phyloP scores from a whole-genome alignment of 2,329 filamentous ascomycete genomes.

The Atkinsonella texensis region DNA sequence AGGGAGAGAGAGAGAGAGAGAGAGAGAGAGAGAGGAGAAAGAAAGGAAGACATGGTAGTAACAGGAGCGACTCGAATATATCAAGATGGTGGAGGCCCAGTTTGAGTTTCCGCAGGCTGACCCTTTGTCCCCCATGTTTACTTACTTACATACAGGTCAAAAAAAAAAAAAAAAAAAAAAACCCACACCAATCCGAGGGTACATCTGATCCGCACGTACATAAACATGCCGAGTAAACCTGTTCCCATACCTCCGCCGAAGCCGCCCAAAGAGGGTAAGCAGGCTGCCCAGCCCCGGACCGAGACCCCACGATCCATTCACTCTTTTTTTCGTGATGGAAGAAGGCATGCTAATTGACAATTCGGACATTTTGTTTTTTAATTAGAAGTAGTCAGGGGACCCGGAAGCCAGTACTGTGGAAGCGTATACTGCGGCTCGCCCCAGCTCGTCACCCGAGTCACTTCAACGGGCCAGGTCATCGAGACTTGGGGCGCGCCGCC shows the following conservation, averaged over 20 bases:
- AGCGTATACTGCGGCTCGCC: slow-evolving; percentile 8
- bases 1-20: not conserved
- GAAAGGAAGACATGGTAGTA: not conserved
- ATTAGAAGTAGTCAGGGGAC: not conserved
- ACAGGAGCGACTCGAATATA: not conserved
- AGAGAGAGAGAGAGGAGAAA: not conserved
- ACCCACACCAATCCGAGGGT: not conserved
- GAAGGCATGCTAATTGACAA: not conserved
- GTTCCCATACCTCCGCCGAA: slow-evolving; percentile 4
- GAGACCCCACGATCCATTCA: too few relatives aligned
- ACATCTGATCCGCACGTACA: not conserved
- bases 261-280: slow-evolving; percentile 1
- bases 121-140: not conserved
- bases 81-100: not conserved
- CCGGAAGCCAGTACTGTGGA: slow-evolving; percentile 8
- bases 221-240: slow-evolving; percentile 4
- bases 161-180: too few relatives aligned
- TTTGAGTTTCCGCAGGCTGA: not conserved
- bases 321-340: too few relatives aligned
- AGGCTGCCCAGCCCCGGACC: too few relatives aligned
- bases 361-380: not conserved
- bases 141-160: too few relatives aligned
- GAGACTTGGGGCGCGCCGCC: slow-evolving; percentile 8
- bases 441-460: slow-evolving; percentile 3
- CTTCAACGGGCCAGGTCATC: slow-evolving; percentile 3